Evolutionary conservation across 2,329 filamentous ascomycete genomes (phyloP).

Genomic region (Cephalotrichum gorgonifer): DNA sequence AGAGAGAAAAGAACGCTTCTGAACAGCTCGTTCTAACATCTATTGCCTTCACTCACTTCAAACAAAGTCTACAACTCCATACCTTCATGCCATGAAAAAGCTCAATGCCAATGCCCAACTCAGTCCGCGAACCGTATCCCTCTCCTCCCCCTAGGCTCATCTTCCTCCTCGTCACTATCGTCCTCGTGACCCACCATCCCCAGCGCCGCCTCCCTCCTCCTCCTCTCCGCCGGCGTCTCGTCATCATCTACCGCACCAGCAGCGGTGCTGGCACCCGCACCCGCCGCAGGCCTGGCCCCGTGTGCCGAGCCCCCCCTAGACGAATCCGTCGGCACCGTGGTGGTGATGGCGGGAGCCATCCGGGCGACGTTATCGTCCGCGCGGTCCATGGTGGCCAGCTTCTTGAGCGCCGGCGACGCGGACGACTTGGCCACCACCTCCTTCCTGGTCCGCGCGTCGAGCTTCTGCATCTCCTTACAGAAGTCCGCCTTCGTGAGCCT

Average conservation of each 20-base stretch:
- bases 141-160: constrained; percentile 38
- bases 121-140: constrained; percentile 57
- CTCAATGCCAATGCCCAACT: no score
- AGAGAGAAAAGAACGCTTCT: no score
- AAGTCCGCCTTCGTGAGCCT: constrained; percentile 77
- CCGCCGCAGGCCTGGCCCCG: constrained; percentile 10
- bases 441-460: constrained; percentile 55
- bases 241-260: constrained; percentile 24
- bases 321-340: constrained; percentile 10
- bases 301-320: constrained; percentile 12
- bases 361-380: neutral
- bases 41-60: no score
- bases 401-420: constrained; percentile 37
- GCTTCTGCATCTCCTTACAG: constrained; percentile 59
- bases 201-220: constrained; percentile 63
- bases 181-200: constrained; percentile 41
- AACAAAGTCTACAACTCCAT: no score
- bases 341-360: neutral
- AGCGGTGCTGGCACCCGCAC: constrained; percentile 4
- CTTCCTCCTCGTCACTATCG: constrained; percentile 38
- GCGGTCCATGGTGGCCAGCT: constrained; percentile 31
- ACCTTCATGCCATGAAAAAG: no score
- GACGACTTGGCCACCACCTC: constrained; percentile 42
- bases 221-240: constrained; percentile 66
- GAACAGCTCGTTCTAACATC: no score